Conservation (phyloP, 495 filamentous ascomycete species). For the Bombardia bombarda region DNA sequence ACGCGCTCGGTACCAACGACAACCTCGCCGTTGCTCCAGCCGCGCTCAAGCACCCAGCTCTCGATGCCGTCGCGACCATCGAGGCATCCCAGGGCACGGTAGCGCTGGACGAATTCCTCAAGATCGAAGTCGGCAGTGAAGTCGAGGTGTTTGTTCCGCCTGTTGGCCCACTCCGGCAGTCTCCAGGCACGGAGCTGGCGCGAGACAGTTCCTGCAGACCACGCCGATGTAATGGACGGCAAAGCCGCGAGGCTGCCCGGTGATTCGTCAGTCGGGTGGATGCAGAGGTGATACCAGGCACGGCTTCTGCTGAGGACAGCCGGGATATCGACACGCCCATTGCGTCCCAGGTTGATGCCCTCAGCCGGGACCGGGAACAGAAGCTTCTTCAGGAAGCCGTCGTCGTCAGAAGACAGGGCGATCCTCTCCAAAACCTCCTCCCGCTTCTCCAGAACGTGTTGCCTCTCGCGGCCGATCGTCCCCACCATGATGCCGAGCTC, state of each 20-base stretch:
- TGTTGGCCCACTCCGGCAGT: slow-evolving; percentile 92
- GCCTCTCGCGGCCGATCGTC: slow-evolving; percentile 57
- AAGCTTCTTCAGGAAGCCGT: slow-evolving; percentile 75
- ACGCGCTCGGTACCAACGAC: slow-evolving; percentile 82
- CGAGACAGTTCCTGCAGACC: slow-evolving; percentile 88
- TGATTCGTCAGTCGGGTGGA: slow-evolving; percentile 85
- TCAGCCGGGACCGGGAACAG: slow-evolving; percentile 71
- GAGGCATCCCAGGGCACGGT: slow-evolving; percentile 73
- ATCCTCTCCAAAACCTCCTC: slow-evolving; percentile 83
- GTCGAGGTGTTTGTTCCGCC: slow-evolving; percentile 84
- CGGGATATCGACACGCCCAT: slow-evolving; percentile 67
- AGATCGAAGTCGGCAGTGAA: slow-evolving; percentile 95
- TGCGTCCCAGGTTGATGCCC: slow-evolving; percentile 63
- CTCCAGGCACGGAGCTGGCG: slow-evolving; percentile 88
- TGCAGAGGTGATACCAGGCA: slow-evolving; percentile 89
- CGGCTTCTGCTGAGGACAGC: slow-evolving; percentile 66
- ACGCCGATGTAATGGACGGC: slow-evolving; percentile 56
- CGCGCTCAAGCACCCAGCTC: slow-evolving; percentile 89
- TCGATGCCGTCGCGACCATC: slow-evolving; percentile 91
- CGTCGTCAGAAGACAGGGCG: slow-evolving; percentile 68
- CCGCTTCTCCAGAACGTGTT: slow-evolving; percentile 70
- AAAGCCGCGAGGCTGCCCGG: slow-evolving; percentile 59
- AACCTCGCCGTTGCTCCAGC: slow-evolving; percentile 97
- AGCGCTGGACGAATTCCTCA: slow-evolving; percentile 82
- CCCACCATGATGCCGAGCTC: slow-evolving; percentile 73